Evolutionary conservation across 306 rosid species (phyloP).

Genomic region (Albizia julibrissin): DNA sequence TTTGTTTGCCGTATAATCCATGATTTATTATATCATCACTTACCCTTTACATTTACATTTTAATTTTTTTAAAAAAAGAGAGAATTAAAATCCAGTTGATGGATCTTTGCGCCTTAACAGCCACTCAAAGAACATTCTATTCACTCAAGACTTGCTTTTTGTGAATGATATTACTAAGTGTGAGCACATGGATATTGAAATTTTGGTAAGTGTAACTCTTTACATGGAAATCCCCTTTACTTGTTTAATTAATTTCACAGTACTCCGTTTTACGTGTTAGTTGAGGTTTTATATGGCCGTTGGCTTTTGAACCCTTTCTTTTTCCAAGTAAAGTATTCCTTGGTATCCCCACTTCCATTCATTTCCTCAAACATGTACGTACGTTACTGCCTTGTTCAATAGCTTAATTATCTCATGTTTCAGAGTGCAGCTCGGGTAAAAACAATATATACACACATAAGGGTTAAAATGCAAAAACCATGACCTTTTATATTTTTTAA

Average conservation of each 20-base stretch:
- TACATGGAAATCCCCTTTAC: not conserved
- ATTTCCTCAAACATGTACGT: constrained; percentile 30
- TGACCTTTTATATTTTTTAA: too few relatives aligned
- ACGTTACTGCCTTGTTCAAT: constrained; percentile 37
- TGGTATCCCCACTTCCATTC: constrained; percentile 34
- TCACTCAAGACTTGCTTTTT: constrained; percentile 10
- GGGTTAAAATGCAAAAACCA: too few relatives aligned
- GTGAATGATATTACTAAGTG: constrained; percentile 19
- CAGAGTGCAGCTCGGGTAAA: not conserved
- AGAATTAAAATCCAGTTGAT: not conserved
- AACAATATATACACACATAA: too few relatives aligned
- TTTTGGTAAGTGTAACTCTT: not conserved
- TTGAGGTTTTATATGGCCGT: not conserved
- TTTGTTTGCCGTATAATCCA: too few relatives aligned
- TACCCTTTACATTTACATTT: not conserved
- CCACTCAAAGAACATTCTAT: constrained; percentile 34
- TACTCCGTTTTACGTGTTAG: not conserved
- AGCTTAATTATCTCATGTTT: constrained; percentile 26
- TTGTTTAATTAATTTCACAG: too few relatives aligned
- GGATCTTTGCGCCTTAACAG: not conserved
- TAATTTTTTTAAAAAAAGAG: too few relatives aligned
- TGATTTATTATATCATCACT: too few relatives aligned
- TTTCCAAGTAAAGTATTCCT: constrained; percentile 31
- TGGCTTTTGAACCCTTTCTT: not conserved
- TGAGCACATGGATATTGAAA: constrained; percentile 5